Percentiles rank a stretch among this genome's conserved stretches.
Conservation (phyloP, 129 eudicot genomes). For the Daucus carota region DNA sequence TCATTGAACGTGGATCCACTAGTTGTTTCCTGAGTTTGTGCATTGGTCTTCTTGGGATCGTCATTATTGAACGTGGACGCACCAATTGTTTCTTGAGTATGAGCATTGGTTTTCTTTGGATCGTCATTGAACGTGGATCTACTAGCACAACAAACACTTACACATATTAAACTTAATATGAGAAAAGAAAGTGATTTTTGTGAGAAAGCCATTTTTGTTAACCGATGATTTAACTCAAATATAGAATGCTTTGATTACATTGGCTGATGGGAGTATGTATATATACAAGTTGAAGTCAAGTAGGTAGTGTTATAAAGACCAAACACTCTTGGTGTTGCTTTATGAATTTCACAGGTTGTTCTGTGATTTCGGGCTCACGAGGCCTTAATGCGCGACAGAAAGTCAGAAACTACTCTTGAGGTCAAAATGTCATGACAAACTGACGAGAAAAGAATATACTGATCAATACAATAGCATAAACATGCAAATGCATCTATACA, state of each 20-base stretch:
- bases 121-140: neutral
- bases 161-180: neutral
- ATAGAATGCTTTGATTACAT: neutral
- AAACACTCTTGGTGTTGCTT: neutral
- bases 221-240: neutral
- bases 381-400: neutral
- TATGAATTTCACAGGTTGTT: neutral
- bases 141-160: neutral
- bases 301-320: neutral
- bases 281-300: neutral
- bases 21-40: too few species aligned
- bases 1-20: too few species aligned
- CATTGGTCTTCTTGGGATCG: too few species aligned
- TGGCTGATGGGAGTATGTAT: neutral
- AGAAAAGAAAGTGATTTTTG: neutral
- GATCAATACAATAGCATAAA: too few species aligned
- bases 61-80: too few species aligned
- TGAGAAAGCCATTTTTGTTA: neutral
- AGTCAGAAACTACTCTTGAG: neutral
- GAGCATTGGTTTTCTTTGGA: too few species aligned
- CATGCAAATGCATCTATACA: too few species aligned
- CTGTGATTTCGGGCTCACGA: slow-evolving; percentile 5
- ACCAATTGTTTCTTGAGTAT: too few species aligned
- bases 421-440: neutral
- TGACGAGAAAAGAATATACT: too few species aligned